A percentile compares a stretch with the other conserved stretches of the same genome.
phyloP scores from a whole-genome alignment of 495 filamentous ascomycete genomes.

The Daldinia loculata region DNA sequence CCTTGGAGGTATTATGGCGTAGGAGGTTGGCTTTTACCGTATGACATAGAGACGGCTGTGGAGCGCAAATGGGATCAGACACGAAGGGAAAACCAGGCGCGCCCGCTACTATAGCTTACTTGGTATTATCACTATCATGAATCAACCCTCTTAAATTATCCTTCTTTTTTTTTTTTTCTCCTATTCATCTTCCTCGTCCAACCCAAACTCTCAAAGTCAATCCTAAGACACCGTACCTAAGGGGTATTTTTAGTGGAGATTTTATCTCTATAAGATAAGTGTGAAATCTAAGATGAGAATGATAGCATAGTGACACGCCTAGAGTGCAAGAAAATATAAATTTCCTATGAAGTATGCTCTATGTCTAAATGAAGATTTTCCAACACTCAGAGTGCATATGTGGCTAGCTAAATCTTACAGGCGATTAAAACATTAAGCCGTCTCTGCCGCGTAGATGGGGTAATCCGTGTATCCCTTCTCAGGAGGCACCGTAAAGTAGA shows the following conservation, averaged over 20 bases:
- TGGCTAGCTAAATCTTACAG: not conserved
- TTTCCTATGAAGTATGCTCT: not conserved
- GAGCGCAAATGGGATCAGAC: constrained; percentile 50
- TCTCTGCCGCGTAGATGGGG: constrained; percentile 36
- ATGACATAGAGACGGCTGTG: constrained; percentile 62
- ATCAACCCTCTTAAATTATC: not conserved
- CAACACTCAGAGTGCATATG: not conserved
- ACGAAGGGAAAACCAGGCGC: not conserved
- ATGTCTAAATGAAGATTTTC: not conserved
- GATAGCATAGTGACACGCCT: not conserved
- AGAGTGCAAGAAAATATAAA: not conserved
- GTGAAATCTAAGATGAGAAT: not conserved
- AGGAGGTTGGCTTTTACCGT: constrained; percentile 63
- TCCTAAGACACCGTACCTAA: not conserved
- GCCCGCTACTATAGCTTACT: constrained; percentile 14
- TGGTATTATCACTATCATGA: not conserved
- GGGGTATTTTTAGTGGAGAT: not conserved
- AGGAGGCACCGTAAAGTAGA: constrained; percentile 60
- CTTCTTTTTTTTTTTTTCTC: not conserved
- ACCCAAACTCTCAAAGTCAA: not conserved
- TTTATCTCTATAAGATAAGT: not conserved
- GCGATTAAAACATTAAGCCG: not conserved
- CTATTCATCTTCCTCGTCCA: not conserved
- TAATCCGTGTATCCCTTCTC: constrained; percentile 71
- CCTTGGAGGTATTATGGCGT: constrained; percentile 65